Base-by-base conservation (phyloP, 2,329 filamentous ascomycete species). In the Leptosphaerulina australis region DNA sequence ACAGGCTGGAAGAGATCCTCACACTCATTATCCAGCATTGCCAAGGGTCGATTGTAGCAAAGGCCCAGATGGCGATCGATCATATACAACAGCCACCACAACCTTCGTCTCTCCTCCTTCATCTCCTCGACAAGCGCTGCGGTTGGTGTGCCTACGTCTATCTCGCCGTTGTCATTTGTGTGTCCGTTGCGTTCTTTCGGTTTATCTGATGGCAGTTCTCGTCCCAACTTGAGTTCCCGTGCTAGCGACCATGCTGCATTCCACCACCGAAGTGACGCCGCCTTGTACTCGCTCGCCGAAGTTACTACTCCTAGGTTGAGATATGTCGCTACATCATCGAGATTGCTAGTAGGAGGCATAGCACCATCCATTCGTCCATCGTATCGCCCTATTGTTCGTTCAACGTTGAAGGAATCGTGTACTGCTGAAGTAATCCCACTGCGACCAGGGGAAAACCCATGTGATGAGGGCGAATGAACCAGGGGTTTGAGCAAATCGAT, bases 51-150 rank as follows among this genome's bases (percentile, higher is more conserved):
- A 69, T 96, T 96, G 72, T 96, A 96, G 77, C 91, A 96, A 3
- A 97, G 79, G 0, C 91, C 90, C 25, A 96, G 76, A 74, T 96
- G 92, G 31, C 92, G 56, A 44, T 85, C 92, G 35, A 94, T 88
- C 56, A 89, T 91, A 75, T 95, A 97, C 30, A 94, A 80, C 7
- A 96, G 81, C 92, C 92, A 97, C 92, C 92, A 97, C 55, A 94
- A 88, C 34, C 92, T 84, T 37, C 92, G 84, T 41, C 92, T 81
- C 68, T 97, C 92, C 72, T 97, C 92, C 44, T 90, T 85, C 71
- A 75, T 73, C 55, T 81, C 80, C 47, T 73, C 73, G 8, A 70
- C 56, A 5, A 74, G 53, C 4, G 69, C 68, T 44, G 64, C 63
- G n/a, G 66, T 51, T 5, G 76, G 67, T 17, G 67, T 64, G 33